Conservation (phyloP, 1,284 basidiomycete species). For the Peniophora sp. region DNA sequence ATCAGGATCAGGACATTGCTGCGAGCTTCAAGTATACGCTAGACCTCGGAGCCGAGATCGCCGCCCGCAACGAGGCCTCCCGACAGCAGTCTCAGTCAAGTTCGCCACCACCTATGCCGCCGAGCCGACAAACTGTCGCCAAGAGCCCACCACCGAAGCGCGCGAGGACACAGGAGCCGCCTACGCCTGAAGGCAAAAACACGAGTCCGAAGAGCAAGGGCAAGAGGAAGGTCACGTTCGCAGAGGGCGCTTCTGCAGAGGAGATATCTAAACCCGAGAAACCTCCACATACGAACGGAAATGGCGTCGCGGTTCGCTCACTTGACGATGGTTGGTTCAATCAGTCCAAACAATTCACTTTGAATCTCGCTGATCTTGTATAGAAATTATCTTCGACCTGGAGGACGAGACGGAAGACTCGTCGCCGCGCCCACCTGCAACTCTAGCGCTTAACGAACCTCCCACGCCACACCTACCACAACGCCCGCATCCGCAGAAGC, state of each 20-base stretch:
- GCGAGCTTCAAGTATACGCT: constrained; percentile 59
- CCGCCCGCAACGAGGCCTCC: constrained; percentile 9
- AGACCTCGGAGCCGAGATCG: constrained; percentile 53
- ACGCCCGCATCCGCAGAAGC: constrained; percentile 16
- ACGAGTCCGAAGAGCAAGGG: constrained; percentile 29
- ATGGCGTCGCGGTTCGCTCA: neutral
- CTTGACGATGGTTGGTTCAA: neutral
- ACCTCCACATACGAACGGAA: neutral
- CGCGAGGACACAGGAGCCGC: neutral
- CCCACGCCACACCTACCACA: constrained; percentile 12
- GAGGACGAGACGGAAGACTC: constrained; percentile 38
- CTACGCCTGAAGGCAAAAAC: neutral
- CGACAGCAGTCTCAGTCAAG: neutral
- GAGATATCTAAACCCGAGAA: constrained; percentile 22
- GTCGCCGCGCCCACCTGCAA: neutral
- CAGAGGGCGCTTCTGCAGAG: constrained; percentile 47
- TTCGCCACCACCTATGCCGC: neutral
- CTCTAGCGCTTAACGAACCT: constrained; percentile 13
- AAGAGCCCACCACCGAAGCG: neutral
- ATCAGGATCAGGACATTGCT: constrained; percentile 56
- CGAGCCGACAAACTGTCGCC: neutral
- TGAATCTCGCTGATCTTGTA: constrained; percentile 5
- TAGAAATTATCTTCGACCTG: constrained; percentile 64
- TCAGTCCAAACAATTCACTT: too few species aligned
- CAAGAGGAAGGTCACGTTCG: constrained; percentile 68